Evolutionary conservation across 2,329 filamentous ascomycete species (phyloP), one percentile per base, ranked within the genome.

Genomic region (Paecilomyces fulvus): DNA sequence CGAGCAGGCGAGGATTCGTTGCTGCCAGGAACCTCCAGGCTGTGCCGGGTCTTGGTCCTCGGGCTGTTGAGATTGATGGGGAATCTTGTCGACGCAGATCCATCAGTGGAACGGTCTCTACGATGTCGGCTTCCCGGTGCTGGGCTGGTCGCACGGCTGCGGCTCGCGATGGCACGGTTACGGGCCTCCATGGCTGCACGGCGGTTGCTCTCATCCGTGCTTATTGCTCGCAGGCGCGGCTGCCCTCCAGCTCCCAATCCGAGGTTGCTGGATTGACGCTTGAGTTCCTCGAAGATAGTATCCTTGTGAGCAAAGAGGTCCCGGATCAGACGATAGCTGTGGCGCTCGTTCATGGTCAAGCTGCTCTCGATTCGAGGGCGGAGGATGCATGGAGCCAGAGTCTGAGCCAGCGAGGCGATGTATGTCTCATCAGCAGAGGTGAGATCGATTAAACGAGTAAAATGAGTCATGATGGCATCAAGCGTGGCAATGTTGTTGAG

Each of bases 401-500:
- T 77, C 25, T 85, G 84, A 2, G 91, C 89, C 43, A 99, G 82
- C 37, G 85, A 78, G 11, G 86, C 71, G 56, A 95, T 77, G 69
- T 95, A 99, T 49, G 84, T 77, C 69, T 99, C 94, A 64, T 96
- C 92, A 30, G 94, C 94, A 12, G 92, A 97, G 1, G 94, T 99
- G 60, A 99, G 81, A 72, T 99, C 94, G 68, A 99, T 95, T 58
- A 99, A 80, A 59, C 94, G 89, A 43, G 92, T 96, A 72, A 99
- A 97, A 75, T 99, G 94, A 63, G 95, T 97, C 81, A 95, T 95
- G 70, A 96, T 89, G 46, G 94, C 94, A 73, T 99, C 94, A 58
- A 99, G 84, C n/a, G 94, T 97, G 51, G 94, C 94, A 72, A 99
- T 99, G 72, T 99, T 99, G 61, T 94, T 91, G 56, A 99, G 85